A percentile compares a stretch with the other conserved stretches of the same genome.
Conservation (phyloP, 2,329 filamentous ascomycete species). For the Penicillium fuscoglaucum region DNA sequence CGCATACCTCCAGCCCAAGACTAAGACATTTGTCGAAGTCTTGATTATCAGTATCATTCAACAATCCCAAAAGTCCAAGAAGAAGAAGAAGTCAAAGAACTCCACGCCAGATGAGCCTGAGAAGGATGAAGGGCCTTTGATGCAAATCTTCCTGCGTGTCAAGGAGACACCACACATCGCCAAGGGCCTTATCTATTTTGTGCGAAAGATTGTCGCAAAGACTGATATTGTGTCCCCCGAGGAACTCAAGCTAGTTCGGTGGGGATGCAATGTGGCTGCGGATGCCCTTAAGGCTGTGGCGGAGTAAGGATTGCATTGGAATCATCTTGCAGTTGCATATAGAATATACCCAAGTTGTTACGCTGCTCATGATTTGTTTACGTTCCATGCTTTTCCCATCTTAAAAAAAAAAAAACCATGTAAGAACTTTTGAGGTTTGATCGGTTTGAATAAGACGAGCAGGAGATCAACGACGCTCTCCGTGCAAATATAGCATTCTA, state of each 20-base stretch:
- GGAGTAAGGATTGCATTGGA: slow-evolving; percentile 13
- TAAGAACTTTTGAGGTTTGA: too few species aligned
- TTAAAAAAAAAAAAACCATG: not conserved
- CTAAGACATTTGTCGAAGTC: slow-evolving; percentile 75
- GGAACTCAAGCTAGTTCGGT: slow-evolving; percentile 54
- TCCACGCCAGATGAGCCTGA: slow-evolving; percentile 28
- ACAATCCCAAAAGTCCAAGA: slow-evolving; percentile 56
- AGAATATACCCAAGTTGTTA: slow-evolving; percentile 9
- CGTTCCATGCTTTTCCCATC: not conserved
- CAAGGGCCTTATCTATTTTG: slow-evolving; percentile 74
- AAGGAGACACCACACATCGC: slow-evolving; percentile 67
- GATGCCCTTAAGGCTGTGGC: slow-evolving; percentile 43
- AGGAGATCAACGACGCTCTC: too few species aligned
- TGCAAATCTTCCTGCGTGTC: slow-evolving; percentile 66
- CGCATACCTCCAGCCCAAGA: slow-evolving; percentile 72
- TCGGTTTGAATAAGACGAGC: too few species aligned
- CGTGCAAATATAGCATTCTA: not conserved
- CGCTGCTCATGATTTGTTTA: not conserved
- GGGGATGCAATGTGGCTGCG: slow-evolving; percentile 46
- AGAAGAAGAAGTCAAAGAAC: slow-evolving; percentile 26
- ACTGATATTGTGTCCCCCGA: slow-evolving; percentile 56
- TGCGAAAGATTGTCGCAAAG: slow-evolving; percentile 71
- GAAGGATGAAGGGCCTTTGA: slow-evolving; percentile 58
- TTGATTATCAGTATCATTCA: slow-evolving; percentile 75
- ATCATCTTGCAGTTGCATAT: slow-evolving; percentile 6